Conservation (phyloP, 495 filamentous ascomycete genomes). For the Talaromyces wortmannii region DNA sequence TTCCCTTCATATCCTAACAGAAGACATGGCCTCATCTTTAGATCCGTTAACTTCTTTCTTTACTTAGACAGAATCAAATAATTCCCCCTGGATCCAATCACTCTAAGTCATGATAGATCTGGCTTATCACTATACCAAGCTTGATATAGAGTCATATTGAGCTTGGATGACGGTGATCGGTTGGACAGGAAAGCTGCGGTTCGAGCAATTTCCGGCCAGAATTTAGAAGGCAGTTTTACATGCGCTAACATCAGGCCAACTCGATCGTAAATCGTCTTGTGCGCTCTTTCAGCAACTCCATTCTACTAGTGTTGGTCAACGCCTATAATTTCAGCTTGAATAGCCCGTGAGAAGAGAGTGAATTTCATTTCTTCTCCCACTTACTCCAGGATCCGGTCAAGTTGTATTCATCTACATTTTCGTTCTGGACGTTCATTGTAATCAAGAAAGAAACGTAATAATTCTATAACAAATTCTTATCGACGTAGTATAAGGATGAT, state of each 20-base stretch:
- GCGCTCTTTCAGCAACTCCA: slow-evolving; percentile 14
- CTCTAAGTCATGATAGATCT: slow-evolving; percentile 15
- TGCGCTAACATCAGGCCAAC: slow-evolving; percentile 9
- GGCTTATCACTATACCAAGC: slow-evolving; percentile 16
- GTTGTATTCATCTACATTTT: slow-evolving; percentile 13
- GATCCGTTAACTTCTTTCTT: slow-evolving; percentile 17
- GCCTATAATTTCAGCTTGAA: slow-evolving; percentile 10
- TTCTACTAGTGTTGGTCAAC: slow-evolving; percentile 15
- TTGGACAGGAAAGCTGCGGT: slow-evolving; percentile 15
- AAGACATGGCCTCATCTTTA: slow-evolving; percentile 12
- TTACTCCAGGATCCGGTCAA: slow-evolving; percentile 11
- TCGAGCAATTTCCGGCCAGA: slow-evolving; percentile 14
- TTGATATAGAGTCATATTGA: slow-evolving; percentile 18
- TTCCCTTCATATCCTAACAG: slow-evolving; percentile 15
- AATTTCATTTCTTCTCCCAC: slow-evolving; percentile 17
- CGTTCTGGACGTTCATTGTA: slow-evolving; percentile 13
- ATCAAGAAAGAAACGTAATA: slow-evolving; percentile 11
- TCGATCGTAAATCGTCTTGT: slow-evolving; percentile 13
- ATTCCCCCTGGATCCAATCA: slow-evolving; percentile 13
- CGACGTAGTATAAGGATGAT: slow-evolving; percentile 8
- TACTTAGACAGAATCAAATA: slow-evolving; percentile 11
- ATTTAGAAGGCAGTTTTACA: slow-evolving; percentile 11
- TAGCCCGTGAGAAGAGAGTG: slow-evolving; percentile 10
- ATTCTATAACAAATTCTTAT: slow-evolving; percentile 10
- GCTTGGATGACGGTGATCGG: slow-evolving; percentile 10